Conservation (phyloP, 73 alveolate genomes). For the Tetrahymena malaccensis region DNA sequence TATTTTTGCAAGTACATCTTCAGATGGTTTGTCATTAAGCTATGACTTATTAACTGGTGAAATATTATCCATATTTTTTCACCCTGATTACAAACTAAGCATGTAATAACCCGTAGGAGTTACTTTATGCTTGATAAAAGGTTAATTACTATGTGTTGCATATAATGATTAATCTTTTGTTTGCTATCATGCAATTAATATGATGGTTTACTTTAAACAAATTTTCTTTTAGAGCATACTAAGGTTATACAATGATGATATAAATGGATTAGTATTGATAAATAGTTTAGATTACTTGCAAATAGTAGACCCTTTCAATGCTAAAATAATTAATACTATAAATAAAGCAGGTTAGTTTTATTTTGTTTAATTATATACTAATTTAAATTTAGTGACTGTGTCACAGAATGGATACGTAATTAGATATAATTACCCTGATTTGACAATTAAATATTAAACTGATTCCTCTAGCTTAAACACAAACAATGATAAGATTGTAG, state of each 20-base stretch:
- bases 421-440: not conserved
- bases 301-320: not conserved
- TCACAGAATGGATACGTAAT: not conserved
- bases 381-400: not conserved
- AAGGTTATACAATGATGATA: not conserved
- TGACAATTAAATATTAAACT: not conserved
- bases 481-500: not conserved
- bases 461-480: not conserved
- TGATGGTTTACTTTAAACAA: not conserved
- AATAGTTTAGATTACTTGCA: not conserved
- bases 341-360: not conserved
- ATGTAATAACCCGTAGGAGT: not conserved
- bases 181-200: not conserved
- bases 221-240: not conserved
- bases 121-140: not conserved
- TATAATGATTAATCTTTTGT: not conserved
- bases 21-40: not conserved
- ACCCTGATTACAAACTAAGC: not conserved
- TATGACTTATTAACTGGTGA: not conserved
- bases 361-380: not conserved
- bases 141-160: not conserved
- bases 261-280: not conserved
- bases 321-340: not conserved
- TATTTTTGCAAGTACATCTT: not conserved
- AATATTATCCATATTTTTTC: not conserved